phyloP scores from a whole-genome alignment of 2,329 filamentous ascomycete species.

The Colletotrichum falcatum region DNA sequence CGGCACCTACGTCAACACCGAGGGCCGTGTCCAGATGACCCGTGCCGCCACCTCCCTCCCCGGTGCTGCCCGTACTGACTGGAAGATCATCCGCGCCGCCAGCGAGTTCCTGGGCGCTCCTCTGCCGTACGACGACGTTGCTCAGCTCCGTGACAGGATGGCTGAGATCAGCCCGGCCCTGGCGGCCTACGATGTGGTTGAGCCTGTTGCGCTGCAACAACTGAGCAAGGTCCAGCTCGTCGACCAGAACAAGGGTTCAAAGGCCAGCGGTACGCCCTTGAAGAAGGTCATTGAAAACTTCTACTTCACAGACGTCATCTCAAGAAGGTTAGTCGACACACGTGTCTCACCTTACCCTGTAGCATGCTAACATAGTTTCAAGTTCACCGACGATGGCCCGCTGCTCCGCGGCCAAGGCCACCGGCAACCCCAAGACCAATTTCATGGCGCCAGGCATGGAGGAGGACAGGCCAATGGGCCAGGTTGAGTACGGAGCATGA shows the following conservation, averaged over 20 bases:
- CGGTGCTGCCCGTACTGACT: conserved; percentile 92
- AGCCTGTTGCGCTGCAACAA: conserved; percentile 78
- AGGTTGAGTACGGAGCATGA: conserved; percentile 70
- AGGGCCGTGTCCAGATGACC: conserved; percentile 94
- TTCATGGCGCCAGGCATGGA: conserved; percentile 80
- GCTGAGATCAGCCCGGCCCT: conserved; percentile 92
- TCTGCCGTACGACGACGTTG: conserved; percentile 93
- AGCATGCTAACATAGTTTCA: conserved; percentile 33
- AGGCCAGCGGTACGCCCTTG: conserved; percentile 78
- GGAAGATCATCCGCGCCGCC: conserved; percentile 96
- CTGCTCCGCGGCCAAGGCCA: conserved; percentile 92
- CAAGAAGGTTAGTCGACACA: conserved; percentile 78
- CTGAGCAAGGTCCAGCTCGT: conserved; percentile 95
- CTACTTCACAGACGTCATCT: conserved; percentile 98
- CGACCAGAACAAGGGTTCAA: conserved; percentile 92
- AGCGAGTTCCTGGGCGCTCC: conserved; percentile 91
- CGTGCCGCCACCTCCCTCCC: conserved; percentile 89
- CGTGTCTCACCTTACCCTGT: conserved; percentile 11
- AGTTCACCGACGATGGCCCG: conserved; percentile 99
- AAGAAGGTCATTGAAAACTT: conserved; percentile 94
- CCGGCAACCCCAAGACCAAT: conserved; percentile 81
- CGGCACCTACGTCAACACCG: conserved; percentile 96
- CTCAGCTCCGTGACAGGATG: conserved; percentile 91
- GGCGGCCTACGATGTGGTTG: conserved; percentile 89
- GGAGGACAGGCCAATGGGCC: conserved; percentile 71